Percentiles rank a stretch among this genome's conserved stretches.
Evolutionary conservation across 441 rosid species (phyloP).

Genomic region (Capsella rubella): DNA sequence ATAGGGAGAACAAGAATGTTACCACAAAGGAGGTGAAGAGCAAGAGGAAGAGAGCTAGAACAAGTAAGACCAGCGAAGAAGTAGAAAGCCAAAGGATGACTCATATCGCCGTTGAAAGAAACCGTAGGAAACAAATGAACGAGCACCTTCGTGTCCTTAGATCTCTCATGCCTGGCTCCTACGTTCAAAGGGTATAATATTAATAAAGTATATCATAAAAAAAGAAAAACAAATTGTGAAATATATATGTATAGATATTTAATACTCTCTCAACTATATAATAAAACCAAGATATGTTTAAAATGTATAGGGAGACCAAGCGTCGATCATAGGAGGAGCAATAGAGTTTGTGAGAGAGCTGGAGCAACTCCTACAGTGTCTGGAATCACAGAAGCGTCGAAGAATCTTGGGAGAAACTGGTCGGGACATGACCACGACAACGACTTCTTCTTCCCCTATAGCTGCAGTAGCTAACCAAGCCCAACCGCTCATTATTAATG

Average conservation of each 20-base stretch:
- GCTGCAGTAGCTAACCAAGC: constrained; percentile 46
- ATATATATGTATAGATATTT: background rate
- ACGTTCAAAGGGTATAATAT: constrained; percentile 76
- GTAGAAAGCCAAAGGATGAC: constrained; percentile 94
- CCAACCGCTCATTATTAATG: constrained; percentile 35
- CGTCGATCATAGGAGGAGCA: constrained; percentile 80
- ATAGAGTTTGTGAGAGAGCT: constrained; percentile 81
- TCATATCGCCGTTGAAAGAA: constrained; percentile 92
- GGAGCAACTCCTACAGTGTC: constrained; percentile 82
- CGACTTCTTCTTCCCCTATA: constrained; percentile 50
- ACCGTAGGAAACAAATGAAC: constrained; percentile 91
- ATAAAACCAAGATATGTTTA: no score
- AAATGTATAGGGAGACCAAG: constrained; percentile 70
- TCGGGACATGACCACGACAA: constrained; percentile 51
- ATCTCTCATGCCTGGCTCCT: constrained; percentile 94
- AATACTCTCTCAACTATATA: background rate
- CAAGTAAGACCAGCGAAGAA: constrained; percentile 83
- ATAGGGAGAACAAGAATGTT: constrained; percentile 37
- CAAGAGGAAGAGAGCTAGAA: constrained; percentile 82
- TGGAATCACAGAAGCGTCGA: constrained; percentile 81
- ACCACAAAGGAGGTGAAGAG: constrained; percentile 51
- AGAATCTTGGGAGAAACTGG: constrained; percentile 60
- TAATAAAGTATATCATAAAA: background rate
- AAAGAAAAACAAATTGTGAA: background rate
- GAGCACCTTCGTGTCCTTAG: constrained; percentile 88